Evolutionary conservation across 1,284 basidiomycete genomes (phyloP), one percentile per base, ranked within the genome.

Genomic region (Cronartium quercuum): DNA sequence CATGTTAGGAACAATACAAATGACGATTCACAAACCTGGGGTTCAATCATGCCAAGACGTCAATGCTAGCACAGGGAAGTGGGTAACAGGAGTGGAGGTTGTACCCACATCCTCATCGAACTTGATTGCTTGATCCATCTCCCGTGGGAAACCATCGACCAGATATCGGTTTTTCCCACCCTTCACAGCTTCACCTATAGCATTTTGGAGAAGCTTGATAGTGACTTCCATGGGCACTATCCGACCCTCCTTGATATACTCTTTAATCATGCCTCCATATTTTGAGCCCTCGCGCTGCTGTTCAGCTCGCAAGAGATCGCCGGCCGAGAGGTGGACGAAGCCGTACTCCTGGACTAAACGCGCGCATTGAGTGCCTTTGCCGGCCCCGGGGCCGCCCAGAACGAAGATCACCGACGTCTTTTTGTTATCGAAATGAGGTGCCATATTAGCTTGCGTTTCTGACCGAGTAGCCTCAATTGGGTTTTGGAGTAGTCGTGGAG

Each of bases 191-290:
- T 84, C 86, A 44, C 83, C 81, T 90, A 99, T 98, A 15, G 95
- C 94, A 81, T 92, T 95, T 84, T 94, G 88, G 76, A 99, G 86
- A 41, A 99, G 88, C 83, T 94, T 94, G 81, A 98, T 88, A 41
- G 96, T 98, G 76, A 99, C 91, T 81, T 97, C 91, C 88, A 92
- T 92, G 4, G 96, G 96, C 5, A 98, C 96, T 80, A 99, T 96
- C 77, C 86, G 89, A 75, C 96, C 96, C 82, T 95, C 94, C 76
- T 86, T 88, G 83, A 99, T 98, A 84, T 89, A 91, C 34, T 87
- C 89, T 78, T 87, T 88, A 82, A 98, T 98, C 82, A 98, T 85
- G 42, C 88, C 85, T 55, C 94, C 94, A 80, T 90, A 92, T 78
- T 90, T 81, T 1, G 94, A 97, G 55, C 90, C 92, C 66, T 89